Conservation (phyloP, 768 basidiomycete genomes). For the Naganishia kalamii region DNA sequence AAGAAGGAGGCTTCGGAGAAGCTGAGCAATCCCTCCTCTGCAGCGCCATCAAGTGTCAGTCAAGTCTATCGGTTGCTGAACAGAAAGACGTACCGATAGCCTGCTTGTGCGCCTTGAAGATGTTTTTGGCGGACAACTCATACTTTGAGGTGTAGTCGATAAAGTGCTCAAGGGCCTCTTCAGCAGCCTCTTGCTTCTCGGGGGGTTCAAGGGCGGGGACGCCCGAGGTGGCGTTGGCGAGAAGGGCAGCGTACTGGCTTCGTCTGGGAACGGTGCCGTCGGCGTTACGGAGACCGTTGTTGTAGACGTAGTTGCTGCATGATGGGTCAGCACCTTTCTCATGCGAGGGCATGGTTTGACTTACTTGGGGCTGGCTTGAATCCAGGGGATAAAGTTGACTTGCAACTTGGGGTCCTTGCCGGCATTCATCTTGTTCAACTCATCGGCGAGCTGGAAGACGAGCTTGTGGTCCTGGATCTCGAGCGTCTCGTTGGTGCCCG, state of each 20-base stretch:
- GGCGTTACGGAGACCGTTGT: constrained; percentile 27
- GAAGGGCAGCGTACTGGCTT: constrained; percentile 24
- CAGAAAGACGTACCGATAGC: constrained; percentile 24
- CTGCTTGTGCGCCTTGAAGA: constrained; percentile 32
- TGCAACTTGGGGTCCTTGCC: constrained; percentile 24
- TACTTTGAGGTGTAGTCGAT: constrained; percentile 21
- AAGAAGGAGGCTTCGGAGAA: constrained; percentile 23
- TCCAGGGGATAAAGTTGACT: constrained; percentile 32
- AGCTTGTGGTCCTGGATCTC: constrained; percentile 30
- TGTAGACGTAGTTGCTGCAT: constrained; percentile 26
- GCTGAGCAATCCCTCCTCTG: constrained; percentile 25
- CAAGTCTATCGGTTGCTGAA: background rate
- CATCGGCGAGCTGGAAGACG: constrained; percentile 30
- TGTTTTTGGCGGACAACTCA: constrained; percentile 23
- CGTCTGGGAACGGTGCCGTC: constrained; percentile 31
- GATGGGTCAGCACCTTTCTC: background rate
- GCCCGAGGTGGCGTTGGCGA: constrained; percentile 16
- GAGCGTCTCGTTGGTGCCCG: constrained; percentile 27
- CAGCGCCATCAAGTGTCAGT: background rate
- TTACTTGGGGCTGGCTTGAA: constrained; percentile 25
- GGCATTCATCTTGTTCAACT: constrained; percentile 25
- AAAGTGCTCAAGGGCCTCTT: constrained; percentile 20
- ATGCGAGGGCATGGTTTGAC: background rate
- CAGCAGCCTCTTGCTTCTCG: constrained; percentile 24
- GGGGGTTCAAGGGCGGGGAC: constrained; percentile 12